Conservation (phyloP, 2,329 filamentous ascomycete species). For the Metarhizium robertsii region DNA sequence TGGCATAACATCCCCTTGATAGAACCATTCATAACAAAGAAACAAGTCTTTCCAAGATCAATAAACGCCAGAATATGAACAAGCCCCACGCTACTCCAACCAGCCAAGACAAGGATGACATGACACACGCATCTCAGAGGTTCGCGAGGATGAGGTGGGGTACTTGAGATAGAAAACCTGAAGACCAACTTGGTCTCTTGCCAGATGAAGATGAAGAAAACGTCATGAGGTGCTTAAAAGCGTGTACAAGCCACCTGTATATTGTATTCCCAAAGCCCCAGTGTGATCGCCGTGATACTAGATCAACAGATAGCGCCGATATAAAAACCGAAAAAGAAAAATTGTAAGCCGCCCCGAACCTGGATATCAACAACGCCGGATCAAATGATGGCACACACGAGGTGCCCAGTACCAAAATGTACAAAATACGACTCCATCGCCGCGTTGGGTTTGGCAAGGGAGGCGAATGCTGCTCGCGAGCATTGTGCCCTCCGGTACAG, state of each 20-base stretch:
- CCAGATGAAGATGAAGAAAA: not conserved
- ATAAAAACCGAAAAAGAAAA: not conserved
- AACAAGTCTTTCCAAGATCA: not conserved
- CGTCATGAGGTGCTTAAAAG: constrained; percentile 4
- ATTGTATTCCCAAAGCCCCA: not conserved
- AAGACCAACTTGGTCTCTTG: not conserved
- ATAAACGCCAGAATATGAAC: not conserved
- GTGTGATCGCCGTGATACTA: not conserved
- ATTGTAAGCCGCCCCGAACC: not conserved
- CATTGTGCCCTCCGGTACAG: not conserved
- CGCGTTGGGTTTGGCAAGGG: not conserved
- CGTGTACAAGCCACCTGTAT: constrained; percentile 3
- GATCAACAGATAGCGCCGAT: not conserved
- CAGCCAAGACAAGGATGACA: not conserved
- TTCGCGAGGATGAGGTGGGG: not conserved
- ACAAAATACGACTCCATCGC: not conserved
- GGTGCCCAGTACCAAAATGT: not conserved
- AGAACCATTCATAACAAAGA: not conserved
- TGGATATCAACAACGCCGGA: not conserved
- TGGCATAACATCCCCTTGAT: not conserved
- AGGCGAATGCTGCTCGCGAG: not conserved
- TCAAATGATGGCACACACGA: not conserved
- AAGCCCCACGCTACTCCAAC: not conserved
- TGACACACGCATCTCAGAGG: too few species aligned
- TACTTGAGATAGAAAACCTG: not conserved